Evolutionary conservation across 1,139 yeast species (phyloP), one percentile per base, ranked within the genome.

Genomic region (Protomyces inouyei): DNA sequence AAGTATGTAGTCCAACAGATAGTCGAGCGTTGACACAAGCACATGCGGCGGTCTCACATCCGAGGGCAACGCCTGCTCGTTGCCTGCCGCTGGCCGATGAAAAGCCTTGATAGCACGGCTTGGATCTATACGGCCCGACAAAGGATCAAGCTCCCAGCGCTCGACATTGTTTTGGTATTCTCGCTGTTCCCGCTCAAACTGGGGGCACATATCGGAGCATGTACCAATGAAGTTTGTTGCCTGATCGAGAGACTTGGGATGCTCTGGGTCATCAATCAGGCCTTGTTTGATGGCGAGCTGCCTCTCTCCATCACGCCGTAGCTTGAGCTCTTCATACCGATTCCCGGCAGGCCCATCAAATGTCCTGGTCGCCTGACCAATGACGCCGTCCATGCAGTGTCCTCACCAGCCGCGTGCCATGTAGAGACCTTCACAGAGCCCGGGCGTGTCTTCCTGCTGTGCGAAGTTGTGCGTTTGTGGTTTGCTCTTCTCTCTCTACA

Each of bases 41-140:
- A 92, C 79, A 66, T 80, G 82, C 0, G 99, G 98, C 0, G 98
- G 97, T 68, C 99, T 80, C 1, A 95, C 99, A 74, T 95, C 98
- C 0, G 97, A 90, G 0, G 98, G 99, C 65, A 95, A 77, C 3
- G 98, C 96, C 3, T 98, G 98, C 0, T 97, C 96, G 70, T 95
- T 97, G 10, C 98, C 98, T 0, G 98, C 98, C 10, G 97, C 97
- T 0, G 99, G 98, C 70, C 99, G 80, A 40, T 96, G 88, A 73
- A 93, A 95, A 1, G 97, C 96, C 75, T 95, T 95, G 6, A 95
- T 83, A 0, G 98, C 97, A 56, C 80, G 79, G 1, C 74, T 73
- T 52, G 83, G 75, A 0, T 92, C 81, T 1, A 91, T 88, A 67
- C 78, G 80, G n/a, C 86, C 85, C 0, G 88, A 82, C 0, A 40